Conservation (phyloP, 257 asterid species). For the Misopates orontium region DNA sequence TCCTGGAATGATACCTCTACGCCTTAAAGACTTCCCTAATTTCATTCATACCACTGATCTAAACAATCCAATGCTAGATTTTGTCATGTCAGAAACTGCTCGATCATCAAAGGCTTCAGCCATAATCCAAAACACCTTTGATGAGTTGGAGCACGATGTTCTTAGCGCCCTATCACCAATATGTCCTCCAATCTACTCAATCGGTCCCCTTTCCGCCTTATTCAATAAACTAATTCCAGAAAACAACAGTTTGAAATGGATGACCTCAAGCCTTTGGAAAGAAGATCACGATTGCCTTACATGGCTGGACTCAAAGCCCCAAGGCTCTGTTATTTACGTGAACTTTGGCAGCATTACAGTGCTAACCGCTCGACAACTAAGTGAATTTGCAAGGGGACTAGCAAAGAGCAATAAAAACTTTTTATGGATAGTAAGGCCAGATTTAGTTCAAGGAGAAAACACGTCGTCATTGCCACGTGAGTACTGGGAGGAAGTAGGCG, state of each 20-base stretch:
- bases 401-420: slow-evolving; percentile 37
- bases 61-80: slow-evolving; percentile 26
- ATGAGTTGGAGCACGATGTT: slow-evolving; percentile 32
- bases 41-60: slow-evolving; percentile 25
- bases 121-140: slow-evolving; percentile 40
- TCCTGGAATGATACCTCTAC: slow-evolving; percentile 36
- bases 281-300: slow-evolving; percentile 40
- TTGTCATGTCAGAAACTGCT: slow-evolving; percentile 29
- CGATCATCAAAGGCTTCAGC: slow-evolving; percentile 39
- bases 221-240: slow-evolving; percentile 24
- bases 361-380: slow-evolving; percentile 24
- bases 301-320: slow-evolving; percentile 37
- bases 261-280: slow-evolving; percentile 36
- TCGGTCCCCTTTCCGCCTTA: slow-evolving; percentile 44
- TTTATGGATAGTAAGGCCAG: slow-evolving; percentile 46
- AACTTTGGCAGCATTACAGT: slow-evolving; percentile 48
- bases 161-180: slow-evolving; percentile 29
- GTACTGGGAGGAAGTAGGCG: slow-evolving; percentile 29
- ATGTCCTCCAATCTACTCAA: slow-evolving; percentile 42
- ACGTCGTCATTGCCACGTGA: slow-evolving; percentile 20
- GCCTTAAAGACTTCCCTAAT: slow-evolving; percentile 34
- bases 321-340: slow-evolving; percentile 41
- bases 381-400: slow-evolving; percentile 48
- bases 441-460: slow-evolving; percentile 29
- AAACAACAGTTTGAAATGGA: slow-evolving; percentile 5